Conservation (phyloP, 768 basidiomycete genomes). For the Hygrophoropsis aurantiaca region DNA sequence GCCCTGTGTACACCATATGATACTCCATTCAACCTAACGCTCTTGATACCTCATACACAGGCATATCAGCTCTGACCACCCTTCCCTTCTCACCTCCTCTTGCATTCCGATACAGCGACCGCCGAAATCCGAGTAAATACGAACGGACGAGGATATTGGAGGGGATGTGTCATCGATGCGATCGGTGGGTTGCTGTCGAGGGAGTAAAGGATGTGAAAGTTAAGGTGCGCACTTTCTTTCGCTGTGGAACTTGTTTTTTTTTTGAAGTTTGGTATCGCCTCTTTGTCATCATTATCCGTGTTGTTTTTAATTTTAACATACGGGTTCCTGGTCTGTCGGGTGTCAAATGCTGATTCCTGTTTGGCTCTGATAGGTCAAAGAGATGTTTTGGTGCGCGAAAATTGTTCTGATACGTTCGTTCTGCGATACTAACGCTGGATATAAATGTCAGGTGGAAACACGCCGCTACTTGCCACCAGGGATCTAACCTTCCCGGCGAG, state of each 20-base stretch:
- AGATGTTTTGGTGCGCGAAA: slow-evolving; percentile 77
- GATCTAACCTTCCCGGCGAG: slow-evolving; percentile 55
- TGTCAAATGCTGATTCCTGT: background rate
- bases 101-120: slow-evolving; percentile 50
- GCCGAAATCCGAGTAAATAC: slow-evolving; percentile 51
- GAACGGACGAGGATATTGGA: slow-evolving; percentile 62
- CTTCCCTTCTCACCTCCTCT: slow-evolving; percentile 78
- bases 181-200: slow-evolving; percentile 69
- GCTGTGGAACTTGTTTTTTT: background rate
- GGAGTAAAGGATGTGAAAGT: slow-evolving; percentile 72
- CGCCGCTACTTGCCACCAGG: slow-evolving; percentile 73
- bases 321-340: background rate
- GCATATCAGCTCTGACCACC: slow-evolving; percentile 67
- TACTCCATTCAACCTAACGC: background rate
- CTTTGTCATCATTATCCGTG: no score
- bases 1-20: background rate
- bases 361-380: slow-evolving; percentile 51
- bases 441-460: slow-evolving; percentile 76
- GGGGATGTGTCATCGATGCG: slow-evolving; percentile 78
- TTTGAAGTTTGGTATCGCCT: background rate
- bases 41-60: slow-evolving; percentile 33
- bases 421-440: background rate
- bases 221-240: slow-evolving; percentile 44
- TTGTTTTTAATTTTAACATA: no score
- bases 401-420: background rate